Conservation (phyloP, 805 yeast genomes). For the Ogataea pignaliae region DNA sequence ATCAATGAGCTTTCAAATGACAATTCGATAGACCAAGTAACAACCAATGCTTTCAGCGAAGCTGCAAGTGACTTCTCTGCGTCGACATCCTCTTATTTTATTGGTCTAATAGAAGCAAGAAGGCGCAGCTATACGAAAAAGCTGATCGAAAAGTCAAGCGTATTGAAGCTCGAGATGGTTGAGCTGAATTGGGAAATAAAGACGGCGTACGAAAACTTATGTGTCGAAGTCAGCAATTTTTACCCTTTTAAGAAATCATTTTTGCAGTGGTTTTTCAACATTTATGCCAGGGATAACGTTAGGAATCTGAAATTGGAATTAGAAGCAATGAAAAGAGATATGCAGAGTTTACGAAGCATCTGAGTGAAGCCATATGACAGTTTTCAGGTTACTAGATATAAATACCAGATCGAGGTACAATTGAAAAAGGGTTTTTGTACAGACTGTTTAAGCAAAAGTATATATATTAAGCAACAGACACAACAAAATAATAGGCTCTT, state of each 20-base stretch:
- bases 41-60: conserved; percentile 3
- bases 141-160: conserved; percentile 35
- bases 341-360: conserved; percentile 1
- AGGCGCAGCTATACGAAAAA: conserved; percentile 43
- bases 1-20: conserved; percentile 7
- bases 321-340: conserved; percentile 19
- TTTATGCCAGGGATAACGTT: conserved; percentile 28
- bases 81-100: conserved; percentile 10
- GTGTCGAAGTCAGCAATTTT: conserved; percentile 58
- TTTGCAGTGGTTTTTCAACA: conserved; percentile 34
- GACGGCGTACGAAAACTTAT: conserved; percentile 54
- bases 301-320: conserved; percentile 19
- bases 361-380: not conserved
- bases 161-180: conserved; percentile 38
- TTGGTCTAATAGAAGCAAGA: conserved; percentile 47
- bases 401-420: not conserved
- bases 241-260: conserved; percentile 45
- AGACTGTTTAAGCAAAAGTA: not conserved
- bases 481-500: too few relatives aligned
- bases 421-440: not conserved
- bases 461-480: too few relatives aligned
- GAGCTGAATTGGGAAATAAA: conserved; percentile 44
- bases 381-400: not conserved
- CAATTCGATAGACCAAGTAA: conserved; percentile 9
- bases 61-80: not conserved